A percentile compares a stretch with the other conserved stretches of the same genome.
Evolutionary conservation across 768 basidiomycete genomes (phyloP).

Genomic region (Suillus fuscotomentosus): DNA sequence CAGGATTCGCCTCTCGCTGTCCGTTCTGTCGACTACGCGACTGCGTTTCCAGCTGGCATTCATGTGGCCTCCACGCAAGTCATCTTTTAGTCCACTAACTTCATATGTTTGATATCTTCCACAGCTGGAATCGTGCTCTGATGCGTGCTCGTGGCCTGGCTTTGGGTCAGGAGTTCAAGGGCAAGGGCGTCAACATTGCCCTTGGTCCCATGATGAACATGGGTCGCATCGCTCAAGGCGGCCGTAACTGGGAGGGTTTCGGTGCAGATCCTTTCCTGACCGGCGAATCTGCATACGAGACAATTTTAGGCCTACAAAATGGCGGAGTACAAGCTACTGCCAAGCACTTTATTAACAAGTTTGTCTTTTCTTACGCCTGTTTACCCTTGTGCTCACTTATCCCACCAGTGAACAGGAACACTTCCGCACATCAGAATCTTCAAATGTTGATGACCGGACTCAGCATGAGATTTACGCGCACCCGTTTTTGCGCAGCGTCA

Average conservation of each 20-base stretch:
- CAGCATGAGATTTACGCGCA: constrained; percentile 74
- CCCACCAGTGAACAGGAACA: constrained; percentile 64
- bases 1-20: constrained; percentile 38
- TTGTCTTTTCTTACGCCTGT: background rate
- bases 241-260: constrained; percentile 88
- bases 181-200: constrained; percentile 56
- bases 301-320: constrained; percentile 72
- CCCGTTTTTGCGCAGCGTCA: constrained; percentile 67
- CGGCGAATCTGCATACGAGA: constrained; percentile 74
- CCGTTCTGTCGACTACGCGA: constrained; percentile 37
- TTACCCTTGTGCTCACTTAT: constrained; percentile 17
- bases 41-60: constrained; percentile 57
- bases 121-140: constrained; percentile 57
- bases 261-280: constrained; percentile 81
- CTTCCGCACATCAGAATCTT: constrained; percentile 50
- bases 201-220: constrained; percentile 75
- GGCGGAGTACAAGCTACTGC: constrained; percentile 78
- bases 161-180: constrained; percentile 66
- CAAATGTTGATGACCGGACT: constrained; percentile 78
- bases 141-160: constrained; percentile 63
- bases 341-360: constrained; percentile 77
- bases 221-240: constrained; percentile 66
- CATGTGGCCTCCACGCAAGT: constrained; percentile 50
- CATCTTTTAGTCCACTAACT: constrained; percentile 18
- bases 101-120: constrained; percentile 16